These are phyloP conservation scores for Auxenochlorella pyrenoidosa DNA, from an alignment of 139 green algal genomes.

Conservation along the genomic window DNA sequence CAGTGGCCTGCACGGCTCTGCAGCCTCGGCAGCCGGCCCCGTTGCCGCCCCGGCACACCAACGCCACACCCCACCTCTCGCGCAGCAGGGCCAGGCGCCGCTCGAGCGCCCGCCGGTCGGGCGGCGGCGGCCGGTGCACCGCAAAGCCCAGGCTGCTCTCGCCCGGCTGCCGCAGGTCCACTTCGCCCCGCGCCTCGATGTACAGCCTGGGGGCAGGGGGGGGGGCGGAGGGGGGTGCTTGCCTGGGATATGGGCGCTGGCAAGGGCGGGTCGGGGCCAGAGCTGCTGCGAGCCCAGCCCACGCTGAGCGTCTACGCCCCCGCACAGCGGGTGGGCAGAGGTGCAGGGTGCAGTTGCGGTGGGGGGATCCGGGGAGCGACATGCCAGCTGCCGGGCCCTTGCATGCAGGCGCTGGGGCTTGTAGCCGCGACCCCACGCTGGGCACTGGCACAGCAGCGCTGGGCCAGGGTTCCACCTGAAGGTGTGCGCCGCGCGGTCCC, in stretches of 20 bases:
- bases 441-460: not conserved
- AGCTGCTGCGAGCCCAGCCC: not conserved
- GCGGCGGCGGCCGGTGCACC: not conserved
- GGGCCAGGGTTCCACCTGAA: not conserved
- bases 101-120: not conserved
- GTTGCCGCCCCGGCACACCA: not conserved
- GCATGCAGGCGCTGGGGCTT: not conserved
- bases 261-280: not conserved
- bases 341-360: not conserved
- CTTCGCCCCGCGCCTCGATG: conserved; percentile 8
- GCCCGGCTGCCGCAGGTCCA: not conserved
- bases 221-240: too few species aligned
- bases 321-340: too few species aligned
- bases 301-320: too few species aligned
- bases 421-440: too few species aligned
- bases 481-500: not conserved
- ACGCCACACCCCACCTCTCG: not conserved
- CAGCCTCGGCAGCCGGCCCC: not conserved
- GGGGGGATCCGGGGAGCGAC: too few species aligned
- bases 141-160: conserved; percentile 23
- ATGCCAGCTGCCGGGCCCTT: not conserved
- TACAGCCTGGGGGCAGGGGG: conserved; percentile 15
- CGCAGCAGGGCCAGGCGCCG: not conserved
- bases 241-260: not conserved
- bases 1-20: not conserved